A percentile compares a stretch with the other conserved stretches of the same genome.
Evolutionary conservation across 768 basidiomycete species (phyloP).

Genomic region (Tricholoma hemisulphureum): DNA sequence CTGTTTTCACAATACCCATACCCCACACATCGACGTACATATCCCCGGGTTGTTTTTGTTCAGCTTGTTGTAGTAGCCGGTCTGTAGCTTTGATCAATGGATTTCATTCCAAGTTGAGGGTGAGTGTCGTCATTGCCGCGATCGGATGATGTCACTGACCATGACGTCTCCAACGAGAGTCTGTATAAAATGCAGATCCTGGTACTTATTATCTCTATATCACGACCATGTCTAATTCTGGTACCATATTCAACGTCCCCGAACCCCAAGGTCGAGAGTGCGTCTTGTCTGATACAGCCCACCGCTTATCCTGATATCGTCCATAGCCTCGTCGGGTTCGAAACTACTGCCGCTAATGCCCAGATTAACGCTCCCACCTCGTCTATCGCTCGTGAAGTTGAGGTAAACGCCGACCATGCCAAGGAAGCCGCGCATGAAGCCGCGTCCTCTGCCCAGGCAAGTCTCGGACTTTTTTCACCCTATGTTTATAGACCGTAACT

Average conservation of each 20-base stretch:
- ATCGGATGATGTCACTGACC: constrained; percentile 8
- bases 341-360: constrained; percentile 57
- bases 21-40: background rate
- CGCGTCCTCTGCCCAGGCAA: constrained; percentile 52
- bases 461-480: constrained; percentile 1
- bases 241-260: constrained; percentile 38
- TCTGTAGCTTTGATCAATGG: background rate
- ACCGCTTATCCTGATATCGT: background rate
- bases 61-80: background rate
- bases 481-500: background rate
- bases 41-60: background rate
- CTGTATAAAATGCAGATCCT: background rate
- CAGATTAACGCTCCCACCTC: constrained; percentile 46
- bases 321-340: constrained; percentile 34
- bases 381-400: constrained; percentile 42
- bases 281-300: constrained; percentile 8
- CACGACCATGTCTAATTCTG: constrained; percentile 26
- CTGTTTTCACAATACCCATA: background rate
- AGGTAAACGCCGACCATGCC: constrained; percentile 43
- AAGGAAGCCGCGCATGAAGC: constrained; percentile 50
- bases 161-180: background rate
- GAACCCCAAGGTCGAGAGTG: constrained; percentile 36
- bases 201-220: too few relatives aligned
- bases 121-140: constrained; percentile 11
- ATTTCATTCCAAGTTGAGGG: background rate